Evolutionary conservation across 2,329 filamentous ascomycete genomes (phyloP), one percentile per base, ranked within the genome.

Genomic region (Parastagonospora avenae): DNA sequence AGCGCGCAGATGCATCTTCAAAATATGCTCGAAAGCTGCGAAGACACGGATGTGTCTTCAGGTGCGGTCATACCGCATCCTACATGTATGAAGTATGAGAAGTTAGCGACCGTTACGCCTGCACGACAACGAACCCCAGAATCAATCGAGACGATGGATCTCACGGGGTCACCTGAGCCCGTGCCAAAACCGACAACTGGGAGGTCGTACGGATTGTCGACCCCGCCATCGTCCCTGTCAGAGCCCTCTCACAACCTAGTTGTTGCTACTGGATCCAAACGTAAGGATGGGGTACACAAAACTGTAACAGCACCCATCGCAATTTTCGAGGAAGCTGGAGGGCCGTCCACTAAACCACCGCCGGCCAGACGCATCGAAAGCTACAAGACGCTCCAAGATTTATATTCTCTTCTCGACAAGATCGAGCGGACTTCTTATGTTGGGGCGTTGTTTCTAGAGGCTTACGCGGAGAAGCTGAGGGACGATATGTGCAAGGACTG

Each of bases 381-480:
- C 47, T 67, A 59, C 47, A 60, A 59, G 37, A 61, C 57, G 10
- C 48, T 66, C 38, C 54, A 62, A 46, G 56, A 64, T n/a, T 63
- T 68, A 38, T 69, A 67, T 52, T 43, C 52, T 12, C 55, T 69
- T 10, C 60, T 68, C 12, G 64, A 70, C 49, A 51, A 45, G 32
- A 63, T 69, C 16, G 64, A 63, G 45, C 48, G 55, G 3, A 58
- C 50, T 11, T 61, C 55, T 8, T 55, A 48, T n/a, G 54, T 57
- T 2, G 55, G 58, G 15, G 60, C 57, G 11, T 30, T 56, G 8
- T 66, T 63, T 38, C 50, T 63, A 10, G 64, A 67, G 45, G 59
- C 60, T 9, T 67, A 66, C 47, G 68, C 65, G 11, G 63, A 67
- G 40, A 63, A 57, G 19, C 46, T 70, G 2, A 46, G 42, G 7